phyloP scores from a whole-genome alignment of 2,329 filamentous ascomycete genomes.

The Polychaeton citri region DNA sequence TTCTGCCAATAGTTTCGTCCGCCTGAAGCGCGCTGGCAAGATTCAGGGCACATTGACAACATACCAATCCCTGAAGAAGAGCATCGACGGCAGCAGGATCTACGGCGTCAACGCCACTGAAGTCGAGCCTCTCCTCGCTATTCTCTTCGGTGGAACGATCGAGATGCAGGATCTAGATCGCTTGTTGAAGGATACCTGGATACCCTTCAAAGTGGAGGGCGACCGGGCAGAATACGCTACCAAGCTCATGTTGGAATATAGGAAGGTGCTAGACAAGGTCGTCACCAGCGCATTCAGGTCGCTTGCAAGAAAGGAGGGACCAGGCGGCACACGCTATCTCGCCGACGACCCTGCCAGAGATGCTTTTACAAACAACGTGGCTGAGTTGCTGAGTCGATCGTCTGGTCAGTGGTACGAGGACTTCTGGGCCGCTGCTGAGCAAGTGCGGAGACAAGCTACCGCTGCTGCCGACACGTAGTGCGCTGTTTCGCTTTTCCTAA shows the following conservation, averaged over 20 bases:
- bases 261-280: constrained; percentile 21
- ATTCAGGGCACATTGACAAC: constrained; percentile 4
- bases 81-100: constrained; percentile 7
- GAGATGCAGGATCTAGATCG: constrained; percentile 8
- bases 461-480: no score
- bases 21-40: constrained; percentile 3
- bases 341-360: constrained; percentile 10
- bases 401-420: constrained; percentile 14
- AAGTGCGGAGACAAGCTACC: no score
- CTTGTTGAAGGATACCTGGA: constrained; percentile 24
- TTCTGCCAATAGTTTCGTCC: constrained; percentile 11
- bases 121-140: constrained; percentile 13
- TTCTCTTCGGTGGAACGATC: constrained; percentile 19
- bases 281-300: constrained; percentile 15
- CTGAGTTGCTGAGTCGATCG: constrained; percentile 7
- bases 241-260: constrained; percentile 22
- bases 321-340: not conserved
- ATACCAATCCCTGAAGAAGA: constrained; percentile 5
- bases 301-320: constrained; percentile 2
- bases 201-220: constrained; percentile 17
- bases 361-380: constrained; percentile 9
- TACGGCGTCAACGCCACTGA: constrained; percentile 16
- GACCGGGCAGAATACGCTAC: constrained; percentile 8
- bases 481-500: no score
- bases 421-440: not conserved